Evolutionary conservation across 495 filamentous ascomycete genomes (phyloP).

Genomic region (Aspergillus haitiensis): DNA sequence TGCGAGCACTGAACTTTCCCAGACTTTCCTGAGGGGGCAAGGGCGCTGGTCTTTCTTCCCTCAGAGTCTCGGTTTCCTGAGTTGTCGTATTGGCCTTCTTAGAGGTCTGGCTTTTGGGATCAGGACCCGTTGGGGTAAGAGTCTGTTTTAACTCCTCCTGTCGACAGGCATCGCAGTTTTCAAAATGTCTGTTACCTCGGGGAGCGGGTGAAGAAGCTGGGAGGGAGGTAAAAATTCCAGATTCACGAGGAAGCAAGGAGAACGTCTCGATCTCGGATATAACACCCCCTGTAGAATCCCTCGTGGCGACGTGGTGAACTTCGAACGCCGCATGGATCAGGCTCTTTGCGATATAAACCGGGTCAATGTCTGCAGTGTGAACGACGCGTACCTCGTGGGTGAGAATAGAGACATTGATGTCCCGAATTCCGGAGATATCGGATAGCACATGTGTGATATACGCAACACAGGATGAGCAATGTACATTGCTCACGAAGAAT

Average conservation of each 20-base stretch:
- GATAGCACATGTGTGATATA: slow-evolving; percentile 47
- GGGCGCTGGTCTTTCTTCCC: background rate
- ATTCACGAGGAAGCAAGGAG: slow-evolving; percentile 33
- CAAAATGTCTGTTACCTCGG: slow-evolving; percentile 35
- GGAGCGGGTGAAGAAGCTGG: slow-evolving; percentile 23
- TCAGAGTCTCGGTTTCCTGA: background rate
- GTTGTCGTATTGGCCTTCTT: background rate
- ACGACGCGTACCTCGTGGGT: slow-evolving; percentile 46
- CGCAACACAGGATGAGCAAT: slow-evolving; percentile 55
- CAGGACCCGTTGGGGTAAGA: background rate
- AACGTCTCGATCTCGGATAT: slow-evolving; percentile 39
- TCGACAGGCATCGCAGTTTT: slow-evolving; percentile 52
- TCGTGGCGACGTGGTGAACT: slow-evolving; percentile 48
- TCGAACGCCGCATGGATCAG: slow-evolving; percentile 53
- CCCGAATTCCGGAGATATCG: slow-evolving; percentile 32
- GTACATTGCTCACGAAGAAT: slow-evolving; percentile 52
- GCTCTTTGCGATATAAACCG: slow-evolving; percentile 38
- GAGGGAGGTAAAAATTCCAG: slow-evolving; percentile 27
- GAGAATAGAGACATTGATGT: slow-evolving; percentile 47
- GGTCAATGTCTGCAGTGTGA: slow-evolving; percentile 32
- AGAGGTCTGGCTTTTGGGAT: background rate
- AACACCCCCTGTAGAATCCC: slow-evolving; percentile 30
- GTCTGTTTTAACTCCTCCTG: slow-evolving; percentile 32
- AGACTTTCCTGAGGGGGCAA: background rate
- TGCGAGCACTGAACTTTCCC: slow-evolving; percentile 41